Evolutionary conservation across 2,329 filamentous ascomycete species (phyloP).

Genomic region (Sarocladium brachiariae): DNA sequence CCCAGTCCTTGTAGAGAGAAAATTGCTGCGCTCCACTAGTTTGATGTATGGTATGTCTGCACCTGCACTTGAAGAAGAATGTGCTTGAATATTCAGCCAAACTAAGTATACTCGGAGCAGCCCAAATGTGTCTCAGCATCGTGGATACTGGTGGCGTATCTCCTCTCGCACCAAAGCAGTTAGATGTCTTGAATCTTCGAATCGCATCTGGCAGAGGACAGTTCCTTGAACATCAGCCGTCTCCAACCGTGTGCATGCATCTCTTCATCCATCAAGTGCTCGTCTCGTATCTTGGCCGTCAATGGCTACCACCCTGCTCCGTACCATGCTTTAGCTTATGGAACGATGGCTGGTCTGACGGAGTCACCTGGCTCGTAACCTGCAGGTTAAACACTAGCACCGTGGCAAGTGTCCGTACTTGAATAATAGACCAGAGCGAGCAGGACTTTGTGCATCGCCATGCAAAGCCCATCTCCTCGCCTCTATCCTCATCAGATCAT

Average conservation of each 20-base stretch:
- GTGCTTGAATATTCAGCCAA: too few species aligned
- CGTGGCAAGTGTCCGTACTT: background rate
- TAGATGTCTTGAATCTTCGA: background rate
- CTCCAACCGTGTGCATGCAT: background rate
- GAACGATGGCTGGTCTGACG: background rate
- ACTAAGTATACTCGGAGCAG: too few species aligned
- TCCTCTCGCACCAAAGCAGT: background rate
- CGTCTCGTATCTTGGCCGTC: too few species aligned
- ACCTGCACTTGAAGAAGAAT: too few species aligned
- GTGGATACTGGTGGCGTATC: background rate
- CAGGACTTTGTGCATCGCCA: too few species aligned
- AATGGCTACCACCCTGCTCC: too few species aligned
- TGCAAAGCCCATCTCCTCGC: too few species aligned
- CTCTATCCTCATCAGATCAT: too few species aligned
- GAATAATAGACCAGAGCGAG: background rate
- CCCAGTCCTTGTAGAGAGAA: background rate
- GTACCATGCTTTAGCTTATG: background rate
- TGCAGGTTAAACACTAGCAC: background rate
- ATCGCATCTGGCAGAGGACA: background rate
- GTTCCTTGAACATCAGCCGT: background rate
- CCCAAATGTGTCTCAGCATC: background rate
- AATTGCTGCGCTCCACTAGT: background rate
- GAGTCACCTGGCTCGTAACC: slow-evolving; percentile 1
- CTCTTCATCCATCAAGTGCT: too few species aligned
- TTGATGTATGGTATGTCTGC: background rate